Conservation (phyloP, 768 basidiomycete species). For the Mycena olivaceomarginata region DNA sequence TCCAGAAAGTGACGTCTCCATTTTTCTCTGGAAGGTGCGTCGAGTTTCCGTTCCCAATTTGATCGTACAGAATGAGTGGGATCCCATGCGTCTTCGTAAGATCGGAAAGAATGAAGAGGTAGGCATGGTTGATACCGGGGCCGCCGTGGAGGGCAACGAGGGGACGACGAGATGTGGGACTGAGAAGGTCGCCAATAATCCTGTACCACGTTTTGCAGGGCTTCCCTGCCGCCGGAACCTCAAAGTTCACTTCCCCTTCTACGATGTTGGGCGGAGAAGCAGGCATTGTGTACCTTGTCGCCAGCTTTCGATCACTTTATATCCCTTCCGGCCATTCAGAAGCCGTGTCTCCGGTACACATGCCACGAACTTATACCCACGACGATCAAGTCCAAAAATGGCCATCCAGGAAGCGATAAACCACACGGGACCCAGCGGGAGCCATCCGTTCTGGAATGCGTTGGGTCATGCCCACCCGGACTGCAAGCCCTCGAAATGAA, state of each 20-base stretch:
- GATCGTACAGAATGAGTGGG: slow-evolving; percentile 75
- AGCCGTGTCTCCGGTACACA: slow-evolving; percentile 7
- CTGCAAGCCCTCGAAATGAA: too few species aligned
- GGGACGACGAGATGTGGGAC: slow-evolving; percentile 56
- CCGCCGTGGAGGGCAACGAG: slow-evolving; percentile 74
- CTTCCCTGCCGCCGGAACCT: slow-evolving; percentile 38
- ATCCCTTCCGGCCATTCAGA: slow-evolving; percentile 2
- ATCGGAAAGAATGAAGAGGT: slow-evolving; percentile 61
- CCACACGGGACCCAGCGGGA: too few species aligned
- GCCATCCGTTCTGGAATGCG: too few species aligned
- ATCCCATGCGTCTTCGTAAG: slow-evolving; percentile 59
- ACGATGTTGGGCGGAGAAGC: not conserved
- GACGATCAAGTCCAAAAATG: too few species aligned
- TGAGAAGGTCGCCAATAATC: slow-evolving; percentile 64
- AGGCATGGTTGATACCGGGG: slow-evolving; percentile 67
- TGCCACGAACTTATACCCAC: not conserved
- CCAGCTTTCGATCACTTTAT: slow-evolving; percentile 6
- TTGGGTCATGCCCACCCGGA: too few species aligned
- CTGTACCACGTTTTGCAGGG: slow-evolving; percentile 70
- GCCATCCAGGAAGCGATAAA: too few species aligned
- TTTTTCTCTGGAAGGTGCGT: slow-evolving; percentile 73
- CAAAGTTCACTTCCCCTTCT: slow-evolving; percentile 31
- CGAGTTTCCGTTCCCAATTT: slow-evolving; percentile 71
- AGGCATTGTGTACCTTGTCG: not conserved
- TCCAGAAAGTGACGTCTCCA: slow-evolving; percentile 67